Base-by-base conservation (phyloP, 257 asterid species). In the Gentiana dahurica region DNA sequence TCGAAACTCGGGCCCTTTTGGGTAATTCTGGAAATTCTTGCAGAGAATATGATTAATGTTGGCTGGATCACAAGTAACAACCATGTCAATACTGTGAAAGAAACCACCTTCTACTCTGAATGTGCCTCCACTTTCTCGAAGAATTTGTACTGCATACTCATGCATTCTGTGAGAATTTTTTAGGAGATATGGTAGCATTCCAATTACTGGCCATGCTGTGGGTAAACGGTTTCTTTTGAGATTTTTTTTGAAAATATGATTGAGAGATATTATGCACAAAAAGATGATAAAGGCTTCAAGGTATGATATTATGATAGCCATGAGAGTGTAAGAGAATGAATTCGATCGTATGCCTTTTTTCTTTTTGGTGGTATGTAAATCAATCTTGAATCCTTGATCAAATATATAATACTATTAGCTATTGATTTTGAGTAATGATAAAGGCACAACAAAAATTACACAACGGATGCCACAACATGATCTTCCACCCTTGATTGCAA, bases 1-100 rank as follows among this genome's bases (percentile, higher is more conserved):
- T 3, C 78, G 72, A 59, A 76, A 76, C 1, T 73, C 67, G 54
- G 68, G 68, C 8, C 81, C 81, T 53, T 76, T 76, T 4, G 81
- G 81, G 8, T 47, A 76, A 53, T 76, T 76, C 0, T 76, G 73
- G 43, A 76, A 76, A 64, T 68, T 60, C 12, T 57, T 57, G 39
- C 61, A 39, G 15, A 57, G 1, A 37, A 57, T 51, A 35, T 61
- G 32, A 34, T 61, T 58, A 47, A 61, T 5, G 7, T 61, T 32
- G 34, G 65, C 50, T 24, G 58, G 65, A 52, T 51, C 58, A 11
- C 50, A 3, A 9, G 65, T 51, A 32, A 61, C 10, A 33, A 43
- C 36, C 58, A 61, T 61, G 33, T 61, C 65, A 8, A 61, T 38
- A 24, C 51, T 61, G 1, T 49, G 39, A 37, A 50, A 60, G 1